Evolutionary conservation across 2,329 filamentous ascomycete genomes (phyloP).

Genomic region (Balansia obtecta): DNA sequence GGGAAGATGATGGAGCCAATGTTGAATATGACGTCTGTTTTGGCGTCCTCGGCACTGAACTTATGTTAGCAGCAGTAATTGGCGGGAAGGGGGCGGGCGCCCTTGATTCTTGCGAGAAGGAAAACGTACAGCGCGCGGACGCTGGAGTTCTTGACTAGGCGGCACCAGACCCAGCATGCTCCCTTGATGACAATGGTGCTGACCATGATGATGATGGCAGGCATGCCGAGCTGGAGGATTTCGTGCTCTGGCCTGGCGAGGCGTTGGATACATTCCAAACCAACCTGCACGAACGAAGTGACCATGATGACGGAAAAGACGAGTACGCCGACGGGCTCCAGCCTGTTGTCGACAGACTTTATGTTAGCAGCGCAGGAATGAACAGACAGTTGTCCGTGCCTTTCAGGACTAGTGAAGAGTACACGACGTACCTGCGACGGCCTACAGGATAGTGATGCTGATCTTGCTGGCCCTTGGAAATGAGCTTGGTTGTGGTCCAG

Average conservation of each 20-base stretch:
- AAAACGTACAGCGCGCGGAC: slow-evolving; percentile 59
- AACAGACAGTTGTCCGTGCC: not conserved
- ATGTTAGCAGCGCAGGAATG: not conserved
- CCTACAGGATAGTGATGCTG: slow-evolving; percentile 71
- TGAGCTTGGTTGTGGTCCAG: slow-evolving; percentile 64
- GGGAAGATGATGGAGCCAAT: slow-evolving; percentile 81
- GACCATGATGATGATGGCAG: slow-evolving; percentile 70
- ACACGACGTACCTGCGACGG: slow-evolving; percentile 36
- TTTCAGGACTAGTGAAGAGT: not conserved
- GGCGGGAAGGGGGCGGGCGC: too few species aligned
- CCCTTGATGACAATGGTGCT: slow-evolving; percentile 73
- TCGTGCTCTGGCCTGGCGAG: slow-evolving; percentile 48
- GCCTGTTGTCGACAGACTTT: slow-evolving; percentile 22
- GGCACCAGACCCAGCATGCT: slow-evolving; percentile 77
- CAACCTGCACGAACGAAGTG: slow-evolving; percentile 70
- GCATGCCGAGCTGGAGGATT: slow-evolving; percentile 59
- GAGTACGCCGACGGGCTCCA: slow-evolving; percentile 70
- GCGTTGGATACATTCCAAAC: slow-evolving; percentile 54
- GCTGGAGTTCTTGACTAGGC: slow-evolving; percentile 71
- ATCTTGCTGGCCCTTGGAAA: slow-evolving; percentile 51
- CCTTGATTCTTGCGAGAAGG: not conserved
- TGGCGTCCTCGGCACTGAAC: slow-evolving; percentile 35
- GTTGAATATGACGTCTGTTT: slow-evolving; percentile 81
- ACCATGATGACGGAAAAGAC: slow-evolving; percentile 83
- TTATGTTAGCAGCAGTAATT: not conserved